phyloP scores from a whole-genome alignment of 2,329 filamentous ascomycete species.

The Teratosphaeria gauchensis region DNA sequence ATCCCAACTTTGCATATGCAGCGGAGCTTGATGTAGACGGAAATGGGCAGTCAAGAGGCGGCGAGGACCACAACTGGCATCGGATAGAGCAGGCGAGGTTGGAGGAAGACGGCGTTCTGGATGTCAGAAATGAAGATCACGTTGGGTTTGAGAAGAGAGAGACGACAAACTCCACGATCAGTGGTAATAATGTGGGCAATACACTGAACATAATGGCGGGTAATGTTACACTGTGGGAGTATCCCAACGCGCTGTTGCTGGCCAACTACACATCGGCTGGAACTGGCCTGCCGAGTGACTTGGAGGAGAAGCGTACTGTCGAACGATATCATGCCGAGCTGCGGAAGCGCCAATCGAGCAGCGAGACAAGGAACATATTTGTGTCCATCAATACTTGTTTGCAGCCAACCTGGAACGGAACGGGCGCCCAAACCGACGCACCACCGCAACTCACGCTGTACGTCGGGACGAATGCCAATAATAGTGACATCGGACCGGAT shows the following conservation, averaged over 20 bases:
- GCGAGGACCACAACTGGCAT: conserved; percentile 39
- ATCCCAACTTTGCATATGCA: conserved; percentile 53
- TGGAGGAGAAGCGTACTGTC: conserved; percentile 5
- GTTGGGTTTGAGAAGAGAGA: conserved; percentile 20
- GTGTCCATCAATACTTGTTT: conserved; percentile 79
- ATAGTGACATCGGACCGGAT: conserved; percentile 58
- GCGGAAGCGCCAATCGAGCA: conserved; percentile 12
- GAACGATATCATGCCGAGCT: conserved; percentile 14
- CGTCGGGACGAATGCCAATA: conserved; percentile 52
- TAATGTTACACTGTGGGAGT: conserved; percentile 53
- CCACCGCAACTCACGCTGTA: conserved; percentile 67
- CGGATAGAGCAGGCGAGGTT: conserved; percentile 31
- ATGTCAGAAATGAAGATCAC: conserved; percentile 34
- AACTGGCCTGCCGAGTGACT: conserved; percentile 20
- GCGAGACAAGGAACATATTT: conserved; percentile 48
- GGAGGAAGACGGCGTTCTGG: conserved; percentile 18
- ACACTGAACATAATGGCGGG: conserved; percentile 54
- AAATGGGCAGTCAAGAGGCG: conserved; percentile 26
- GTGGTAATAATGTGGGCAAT: conserved; percentile 54
- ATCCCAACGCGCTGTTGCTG: conserved; percentile 48
- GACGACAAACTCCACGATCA: conserved; percentile 13
- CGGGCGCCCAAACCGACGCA: conserved; percentile 32
- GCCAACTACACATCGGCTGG: conserved; percentile 27
- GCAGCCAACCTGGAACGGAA: conserved; percentile 54
- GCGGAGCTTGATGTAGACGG: conserved; percentile 38